A percentile compares a stretch with the other conserved stretches of the same genome.
Evolutionary conservation across 192 early-diverging fungal genomes (phyloP).

Genomic region (Coemansia biformis): DNA sequence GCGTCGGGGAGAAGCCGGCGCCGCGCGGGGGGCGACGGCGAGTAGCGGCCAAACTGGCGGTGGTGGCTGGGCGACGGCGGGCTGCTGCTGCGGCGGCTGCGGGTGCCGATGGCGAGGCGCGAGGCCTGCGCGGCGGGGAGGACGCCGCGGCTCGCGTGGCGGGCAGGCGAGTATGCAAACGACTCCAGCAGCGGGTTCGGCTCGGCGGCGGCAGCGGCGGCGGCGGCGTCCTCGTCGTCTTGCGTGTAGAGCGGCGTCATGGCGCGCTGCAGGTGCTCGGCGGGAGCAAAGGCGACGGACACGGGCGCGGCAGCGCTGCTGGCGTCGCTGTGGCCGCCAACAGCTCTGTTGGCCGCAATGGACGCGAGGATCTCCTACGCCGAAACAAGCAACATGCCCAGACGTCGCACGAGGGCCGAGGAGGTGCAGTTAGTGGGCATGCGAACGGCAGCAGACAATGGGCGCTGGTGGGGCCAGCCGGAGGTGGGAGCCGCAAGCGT

Average conservation of each 20-base stretch:
- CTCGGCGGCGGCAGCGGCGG: slow-evolving; percentile 4
- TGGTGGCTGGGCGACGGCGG: slow-evolving; percentile 22
- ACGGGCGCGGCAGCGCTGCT: not conserved
- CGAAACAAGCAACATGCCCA: too few relatives aligned
- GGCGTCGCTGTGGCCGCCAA: not conserved
- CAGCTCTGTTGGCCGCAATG: slow-evolving; percentile 5
- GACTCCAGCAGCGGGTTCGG: slow-evolving; percentile 5
- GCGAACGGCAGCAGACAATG: too few relatives aligned
- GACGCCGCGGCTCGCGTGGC: not conserved
- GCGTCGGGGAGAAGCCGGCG: too few relatives aligned
- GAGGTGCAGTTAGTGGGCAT: too few relatives aligned
- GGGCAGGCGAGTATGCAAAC: slow-evolving; percentile 3
- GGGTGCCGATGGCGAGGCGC: not conserved
- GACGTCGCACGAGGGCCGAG: too few relatives aligned
- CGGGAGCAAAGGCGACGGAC: not conserved
- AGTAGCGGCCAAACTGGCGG: slow-evolving; percentile 15
- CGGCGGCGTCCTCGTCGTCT: slow-evolving; percentile 28
- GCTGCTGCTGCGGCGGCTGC: slow-evolving; percentile 35
- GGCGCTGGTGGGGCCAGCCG: too few relatives aligned
- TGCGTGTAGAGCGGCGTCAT: slow-evolving; percentile 49
- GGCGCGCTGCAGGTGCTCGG: slow-evolving; percentile 19
- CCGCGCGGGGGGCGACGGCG: slow-evolving; percentile 15
- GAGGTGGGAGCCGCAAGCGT: too few relatives aligned
- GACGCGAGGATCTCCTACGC: slow-evolving; percentile 32
- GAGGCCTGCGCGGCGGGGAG: not conserved